Conservation (phyloP, 2,329 filamentous ascomycete genomes). For the Curvularia verruculosa region DNA sequence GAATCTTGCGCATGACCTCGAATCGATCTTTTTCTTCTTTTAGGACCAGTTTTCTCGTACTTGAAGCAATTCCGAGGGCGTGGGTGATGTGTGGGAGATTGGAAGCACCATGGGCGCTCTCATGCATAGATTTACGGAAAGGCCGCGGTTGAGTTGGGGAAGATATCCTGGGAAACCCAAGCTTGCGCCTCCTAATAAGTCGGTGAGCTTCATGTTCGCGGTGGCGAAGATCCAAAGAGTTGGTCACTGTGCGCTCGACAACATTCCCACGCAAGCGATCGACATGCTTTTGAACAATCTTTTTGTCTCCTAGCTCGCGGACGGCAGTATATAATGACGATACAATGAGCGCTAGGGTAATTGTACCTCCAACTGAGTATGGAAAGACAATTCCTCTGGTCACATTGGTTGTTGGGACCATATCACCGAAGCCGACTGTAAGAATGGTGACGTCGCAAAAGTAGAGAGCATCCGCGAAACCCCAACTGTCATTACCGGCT, state of each 20-base stretch:
- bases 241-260: constrained; percentile 60
- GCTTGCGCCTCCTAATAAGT: constrained; percentile 26
- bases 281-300: constrained; percentile 66
- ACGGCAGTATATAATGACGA: constrained; percentile 75
- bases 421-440: constrained; percentile 57
- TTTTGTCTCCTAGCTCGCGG: constrained; percentile 64
- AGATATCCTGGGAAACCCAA: constrained; percentile 31
- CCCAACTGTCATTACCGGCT: constrained; percentile 61
- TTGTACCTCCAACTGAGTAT: constrained; percentile 81
- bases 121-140: constrained; percentile 30
- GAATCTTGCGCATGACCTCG: constrained; percentile 80
- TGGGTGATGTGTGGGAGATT: constrained; percentile 16
- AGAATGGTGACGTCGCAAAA: constrained; percentile 53
- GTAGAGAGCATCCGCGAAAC: constrained; percentile 71
- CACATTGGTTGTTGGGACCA: constrained; percentile 61
- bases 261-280: constrained; percentile 61
- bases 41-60: constrained; percentile 61
- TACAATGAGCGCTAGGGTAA: constrained; percentile 83
- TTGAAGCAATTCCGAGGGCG: constrained; percentile 25
- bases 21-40: constrained; percentile 71
- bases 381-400: constrained; percentile 78
- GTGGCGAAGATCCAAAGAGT: constrained; percentile 56
- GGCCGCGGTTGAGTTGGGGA: constrained; percentile 31
- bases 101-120: constrained; percentile 11
- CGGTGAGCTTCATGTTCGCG: constrained; percentile 36